Conservation (phyloP, 2,329 filamentous ascomycete genomes). For the Xylariaceae sp. region DNA sequence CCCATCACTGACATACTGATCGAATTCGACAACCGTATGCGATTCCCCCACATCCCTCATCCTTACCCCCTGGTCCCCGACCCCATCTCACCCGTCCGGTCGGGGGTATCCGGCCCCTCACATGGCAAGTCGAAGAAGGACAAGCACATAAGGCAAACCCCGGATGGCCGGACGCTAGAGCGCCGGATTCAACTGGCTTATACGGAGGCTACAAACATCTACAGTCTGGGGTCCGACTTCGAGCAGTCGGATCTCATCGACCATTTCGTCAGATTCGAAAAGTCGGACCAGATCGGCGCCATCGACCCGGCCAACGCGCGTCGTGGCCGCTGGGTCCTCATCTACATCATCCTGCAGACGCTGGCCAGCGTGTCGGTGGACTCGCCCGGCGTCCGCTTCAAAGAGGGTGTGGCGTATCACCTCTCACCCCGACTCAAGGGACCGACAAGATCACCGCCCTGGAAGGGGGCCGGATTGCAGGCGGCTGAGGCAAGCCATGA, state of each 20-base stretch:
- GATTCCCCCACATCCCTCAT: conserved; percentile 62
- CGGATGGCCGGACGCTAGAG: conserved; percentile 36
- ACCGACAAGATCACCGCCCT: conserved; percentile 49
- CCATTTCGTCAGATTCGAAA: conserved; percentile 54
- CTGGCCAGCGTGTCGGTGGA: conserved; percentile 58
- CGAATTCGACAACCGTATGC: conserved; percentile 58
- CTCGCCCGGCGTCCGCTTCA: conserved; percentile 49
- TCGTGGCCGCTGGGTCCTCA: conserved; percentile 56
- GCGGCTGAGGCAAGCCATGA: conserved; percentile 43
- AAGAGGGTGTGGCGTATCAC: conserved; percentile 52
- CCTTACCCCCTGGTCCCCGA: conserved; percentile 63
- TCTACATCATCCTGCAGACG: conserved; percentile 58
- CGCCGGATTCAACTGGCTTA: conserved; percentile 54
- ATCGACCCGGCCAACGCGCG: conserved; percentile 53
- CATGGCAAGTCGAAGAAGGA: conserved; percentile 34
- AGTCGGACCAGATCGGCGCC: conserved; percentile 46
- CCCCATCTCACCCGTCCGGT: conserved; percentile 37
- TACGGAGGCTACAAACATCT: conserved; percentile 57
- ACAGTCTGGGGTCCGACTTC: conserved; percentile 50
- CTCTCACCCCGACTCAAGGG: conserved; percentile 51
- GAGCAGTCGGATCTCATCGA: conserved; percentile 52
- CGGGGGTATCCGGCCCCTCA: conserved; percentile 10
- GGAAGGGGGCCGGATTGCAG: conserved; percentile 39
- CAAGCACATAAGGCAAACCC: conserved; percentile 20
- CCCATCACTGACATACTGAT: conserved; percentile 64